Evolutionary conservation across 331 rosid genomes (phyloP).

Genomic region (Acacia concinna): DNA sequence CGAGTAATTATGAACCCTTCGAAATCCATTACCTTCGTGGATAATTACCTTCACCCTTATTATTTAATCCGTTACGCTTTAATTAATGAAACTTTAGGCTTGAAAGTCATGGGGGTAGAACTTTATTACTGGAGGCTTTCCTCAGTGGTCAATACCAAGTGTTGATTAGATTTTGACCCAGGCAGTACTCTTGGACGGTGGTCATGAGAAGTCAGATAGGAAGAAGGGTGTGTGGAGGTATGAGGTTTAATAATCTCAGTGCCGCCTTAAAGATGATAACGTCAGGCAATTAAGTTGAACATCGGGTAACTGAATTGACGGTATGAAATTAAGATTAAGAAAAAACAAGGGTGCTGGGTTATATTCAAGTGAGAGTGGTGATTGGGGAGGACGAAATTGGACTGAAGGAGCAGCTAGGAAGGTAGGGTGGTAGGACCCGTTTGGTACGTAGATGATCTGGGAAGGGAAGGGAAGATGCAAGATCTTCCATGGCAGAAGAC

Average conservation of each 20-base stretch:
- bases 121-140: not conserved
- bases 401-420: not conserved
- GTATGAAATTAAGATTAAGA: not conserved
- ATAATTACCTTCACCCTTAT: not conserved
- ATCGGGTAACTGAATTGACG: not conserved
- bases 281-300: not conserved
- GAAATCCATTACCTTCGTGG: not conserved
- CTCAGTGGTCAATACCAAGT: not conserved
- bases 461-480: too few relatives aligned
- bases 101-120: not conserved
- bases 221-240: not conserved
- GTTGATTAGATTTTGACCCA: not conserved
- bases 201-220: not conserved
- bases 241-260: not conserved
- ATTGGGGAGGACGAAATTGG: not conserved
- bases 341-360: not conserved
- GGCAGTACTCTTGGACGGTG: not conserved
- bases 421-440: not conserved
- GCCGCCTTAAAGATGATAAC: too few relatives aligned
- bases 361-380: not conserved
- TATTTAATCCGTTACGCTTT: not conserved
- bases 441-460: too few relatives aligned
- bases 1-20: constrained; percentile 12
- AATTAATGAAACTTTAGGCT: not conserved
- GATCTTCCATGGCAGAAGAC: too few relatives aligned